These are phyloP conservation scores for Arctostaphylos glauca DNA, from an alignment of 148 eudicot genomes.

Conservation along the genomic window DNA sequence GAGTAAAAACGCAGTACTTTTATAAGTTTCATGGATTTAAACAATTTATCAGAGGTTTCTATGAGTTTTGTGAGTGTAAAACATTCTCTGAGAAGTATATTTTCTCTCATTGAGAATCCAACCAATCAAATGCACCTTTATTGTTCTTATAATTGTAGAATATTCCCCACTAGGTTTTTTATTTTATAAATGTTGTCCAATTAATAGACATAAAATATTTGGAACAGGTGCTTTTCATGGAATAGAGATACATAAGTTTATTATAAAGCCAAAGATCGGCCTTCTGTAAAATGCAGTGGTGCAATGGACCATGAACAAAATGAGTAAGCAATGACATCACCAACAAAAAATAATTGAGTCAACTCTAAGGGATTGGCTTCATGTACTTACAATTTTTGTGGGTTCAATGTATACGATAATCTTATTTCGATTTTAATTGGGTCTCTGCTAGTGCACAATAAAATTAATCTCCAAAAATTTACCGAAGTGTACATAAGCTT, in stretches of 20 bases:
- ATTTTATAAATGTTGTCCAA: not conserved
- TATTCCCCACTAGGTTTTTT: not conserved
- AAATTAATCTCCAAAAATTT: too few species aligned
- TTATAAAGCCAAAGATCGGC: not conserved
- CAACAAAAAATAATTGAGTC: not conserved
- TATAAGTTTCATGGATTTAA: too few species aligned
- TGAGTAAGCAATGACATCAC: conserved; percentile 15
- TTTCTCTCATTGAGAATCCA: not conserved
- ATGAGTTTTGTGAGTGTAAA: not conserved
- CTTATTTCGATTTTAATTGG: too few species aligned
- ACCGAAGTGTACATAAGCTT: too few species aligned
- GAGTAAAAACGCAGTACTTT: not conserved
- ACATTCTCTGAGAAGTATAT: not conserved
- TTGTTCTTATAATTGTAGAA: not conserved
- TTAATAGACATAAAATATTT: not conserved
- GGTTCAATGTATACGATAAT: too few species aligned
- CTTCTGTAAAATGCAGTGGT: not conserved
- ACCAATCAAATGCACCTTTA: not conserved
- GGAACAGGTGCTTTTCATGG: not conserved
- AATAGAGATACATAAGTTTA: not conserved
- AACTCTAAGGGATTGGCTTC: too few species aligned
- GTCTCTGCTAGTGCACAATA: too few species aligned
- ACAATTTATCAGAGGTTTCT: too few species aligned
- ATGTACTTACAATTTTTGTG: too few species aligned
- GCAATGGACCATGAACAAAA: not conserved